Conservation (phyloP, 371 early-diverging fungal genomes). For the Circinella minor region DNA sequence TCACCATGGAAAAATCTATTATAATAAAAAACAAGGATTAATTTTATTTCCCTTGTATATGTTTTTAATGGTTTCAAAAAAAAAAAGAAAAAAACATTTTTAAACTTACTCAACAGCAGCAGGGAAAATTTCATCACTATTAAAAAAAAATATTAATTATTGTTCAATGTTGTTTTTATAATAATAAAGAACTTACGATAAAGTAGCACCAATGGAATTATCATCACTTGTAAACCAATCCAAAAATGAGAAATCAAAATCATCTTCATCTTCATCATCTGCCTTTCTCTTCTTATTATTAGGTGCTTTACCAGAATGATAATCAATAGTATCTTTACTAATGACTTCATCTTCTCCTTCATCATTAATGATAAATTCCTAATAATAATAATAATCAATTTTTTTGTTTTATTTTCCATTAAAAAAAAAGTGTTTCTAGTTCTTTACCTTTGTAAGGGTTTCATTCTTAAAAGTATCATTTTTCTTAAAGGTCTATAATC, state of each 20-base stretch:
- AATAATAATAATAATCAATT: not conserved
- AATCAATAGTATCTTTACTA: slow-evolving; percentile 48
- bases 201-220: not conserved
- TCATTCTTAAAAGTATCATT: slow-evolving; percentile 62
- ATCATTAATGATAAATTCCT: slow-evolving; percentile 49
- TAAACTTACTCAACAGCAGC: slow-evolving; percentile 3
- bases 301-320: slow-evolving; percentile 53
- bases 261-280: slow-evolving; percentile 7
- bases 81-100: not conserved
- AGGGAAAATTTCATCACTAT: slow-evolving; percentile 8
- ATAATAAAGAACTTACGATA: not conserved
- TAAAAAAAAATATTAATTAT: too few relatives aligned
- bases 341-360: slow-evolving; percentile 41
- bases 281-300: slow-evolving; percentile 8
- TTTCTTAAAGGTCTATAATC: slow-evolving; percentile 56
- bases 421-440: not conserved
- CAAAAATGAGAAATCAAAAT: not conserved
- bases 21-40: not conserved
- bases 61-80: not conserved
- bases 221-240: not conserved
- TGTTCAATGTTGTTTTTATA: too few relatives aligned
- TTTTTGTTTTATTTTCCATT: not conserved
- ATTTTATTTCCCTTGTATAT: not conserved
- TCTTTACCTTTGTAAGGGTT: slow-evolving; percentile 52
- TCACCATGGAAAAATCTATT: slow-evolving; percentile 1